Percentiles rank a stretch among this genome's conserved stretches.
Evolutionary conservation across 495 filamentous ascomycete species (phyloP).

Genomic region (Jackrogersella minutella): DNA sequence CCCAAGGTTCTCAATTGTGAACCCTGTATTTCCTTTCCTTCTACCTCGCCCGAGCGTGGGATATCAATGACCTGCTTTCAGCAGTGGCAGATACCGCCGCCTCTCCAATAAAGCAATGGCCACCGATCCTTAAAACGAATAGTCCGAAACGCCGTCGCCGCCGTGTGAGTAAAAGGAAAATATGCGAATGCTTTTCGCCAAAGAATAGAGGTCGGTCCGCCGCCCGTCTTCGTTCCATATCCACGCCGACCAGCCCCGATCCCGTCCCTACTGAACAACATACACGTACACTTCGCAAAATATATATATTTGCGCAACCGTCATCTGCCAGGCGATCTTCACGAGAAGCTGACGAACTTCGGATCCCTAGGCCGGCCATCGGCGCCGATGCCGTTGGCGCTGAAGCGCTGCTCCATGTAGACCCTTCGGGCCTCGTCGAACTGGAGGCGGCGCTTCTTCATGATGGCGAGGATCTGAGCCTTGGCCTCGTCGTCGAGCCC

Average conservation of each 20-base stretch:
- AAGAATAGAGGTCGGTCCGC: constrained; percentile 16
- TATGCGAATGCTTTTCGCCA: constrained; percentile 19
- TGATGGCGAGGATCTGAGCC: constrained; percentile 81
- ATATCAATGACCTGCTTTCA: background rate
- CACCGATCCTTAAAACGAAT: constrained; percentile 1
- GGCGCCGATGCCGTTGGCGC: constrained; percentile 82
- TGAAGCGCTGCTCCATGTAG: constrained; percentile 83
- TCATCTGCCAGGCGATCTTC: background rate
- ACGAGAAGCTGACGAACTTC: constrained; percentile 94
- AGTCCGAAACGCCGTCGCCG: constrained; percentile 28
- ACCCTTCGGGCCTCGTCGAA: constrained; percentile 93
- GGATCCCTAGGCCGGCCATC: constrained; percentile 91
- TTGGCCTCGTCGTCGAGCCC: constrained; percentile 85
- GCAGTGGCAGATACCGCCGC: background rate
- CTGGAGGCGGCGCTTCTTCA: constrained; percentile 75
- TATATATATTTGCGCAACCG: background rate
- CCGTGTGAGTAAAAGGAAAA: background rate
- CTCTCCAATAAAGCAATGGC: background rate
- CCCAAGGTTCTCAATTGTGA: background rate
- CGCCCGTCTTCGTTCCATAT: background rate
- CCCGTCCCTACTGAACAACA: constrained; percentile 1
- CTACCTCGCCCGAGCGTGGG: background rate
- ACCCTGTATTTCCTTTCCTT: background rate
- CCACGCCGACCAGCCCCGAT: constrained; percentile 5
- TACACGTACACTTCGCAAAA: constrained; percentile 3